These are phyloP conservation scores for Microsporum audouinii DNA, from an alignment of 2,329 filamentous ascomycete species.

Conservation along the genomic window DNA sequence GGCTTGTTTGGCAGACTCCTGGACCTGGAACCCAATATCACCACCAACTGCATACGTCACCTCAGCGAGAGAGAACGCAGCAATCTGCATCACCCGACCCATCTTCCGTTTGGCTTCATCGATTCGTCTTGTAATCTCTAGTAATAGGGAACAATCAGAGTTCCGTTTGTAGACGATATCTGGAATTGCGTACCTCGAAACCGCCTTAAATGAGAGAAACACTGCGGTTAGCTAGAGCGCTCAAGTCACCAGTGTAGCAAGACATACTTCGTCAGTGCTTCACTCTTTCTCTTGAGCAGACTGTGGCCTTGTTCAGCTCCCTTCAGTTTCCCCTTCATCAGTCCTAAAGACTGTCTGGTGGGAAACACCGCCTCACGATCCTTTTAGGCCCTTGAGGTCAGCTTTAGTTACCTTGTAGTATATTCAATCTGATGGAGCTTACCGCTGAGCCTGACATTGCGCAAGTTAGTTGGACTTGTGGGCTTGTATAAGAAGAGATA, in stretches of 20 bases:
- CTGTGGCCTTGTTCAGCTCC: constrained; percentile 84
- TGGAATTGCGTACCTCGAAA: constrained; percentile 58
- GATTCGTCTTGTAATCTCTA: constrained; percentile 91
- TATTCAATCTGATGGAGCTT: background rate
- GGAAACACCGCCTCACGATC: constrained; percentile 94
- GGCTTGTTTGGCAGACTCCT: constrained; percentile 86
- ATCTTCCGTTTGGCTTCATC: constrained; percentile 99
- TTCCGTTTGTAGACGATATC: background rate
- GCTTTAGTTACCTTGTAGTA: constrained; percentile 1
- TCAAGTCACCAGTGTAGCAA: background rate
- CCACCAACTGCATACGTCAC: constrained; percentile 95
- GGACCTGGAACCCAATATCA: constrained; percentile 92
- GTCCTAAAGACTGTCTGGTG: constrained; percentile 86
- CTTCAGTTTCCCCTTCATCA: constrained; percentile 98
- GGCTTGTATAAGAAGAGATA: background rate
- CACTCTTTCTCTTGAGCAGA: constrained; percentile 92
- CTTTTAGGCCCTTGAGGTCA: constrained; percentile 38
- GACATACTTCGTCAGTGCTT: constrained; percentile 86
- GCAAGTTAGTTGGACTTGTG: background rate
- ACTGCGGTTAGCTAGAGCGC: constrained; percentile 16
- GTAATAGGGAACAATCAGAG: constrained; percentile 16
- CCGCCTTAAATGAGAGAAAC: constrained; percentile 46
- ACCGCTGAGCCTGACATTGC: constrained; percentile 34
- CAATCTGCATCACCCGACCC: constrained; percentile 98
- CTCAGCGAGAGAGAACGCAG: constrained; percentile 91